Evolutionary conservation across 23 red algal genomes (phyloP), one percentile per base, ranked within the genome.

Genomic region (Cyanidiococcus yangmingshanensis): DNA sequence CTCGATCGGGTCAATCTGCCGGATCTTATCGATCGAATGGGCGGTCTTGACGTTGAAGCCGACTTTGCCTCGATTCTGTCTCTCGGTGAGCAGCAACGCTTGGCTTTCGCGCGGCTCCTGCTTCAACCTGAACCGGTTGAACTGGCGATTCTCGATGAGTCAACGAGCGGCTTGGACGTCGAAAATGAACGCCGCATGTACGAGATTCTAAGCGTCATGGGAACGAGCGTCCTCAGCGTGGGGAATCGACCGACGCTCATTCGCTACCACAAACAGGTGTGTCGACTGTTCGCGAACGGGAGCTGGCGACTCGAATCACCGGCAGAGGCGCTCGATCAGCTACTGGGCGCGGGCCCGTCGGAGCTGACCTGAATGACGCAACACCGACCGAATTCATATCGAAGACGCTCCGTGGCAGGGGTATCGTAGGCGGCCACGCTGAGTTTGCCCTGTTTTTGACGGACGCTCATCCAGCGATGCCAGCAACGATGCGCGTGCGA

Each of bases 51-150:
- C 25, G 81, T 82, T 16, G 39, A 40, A n/a, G 77, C 85, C 40
- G 90, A 95, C 38, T 75, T 95, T 2, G 79, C 80, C 1, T 54
- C 58, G 26, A 80, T 85, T 25, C 75, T 98, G 39, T 89, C 85
- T 68, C 74, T 98, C 34, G 94, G 94, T 35, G 94, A 98, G 85
- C 94, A 98, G 79, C 94, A 98, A 76, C 84, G 94, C 3, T 74
- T 98, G 21, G 94, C 88, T 12, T 98, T 98, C 59, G 89, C 88
- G 63, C 74, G 94, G 16, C 58, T 98, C 34, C 2, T 91, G 12
- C 85, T 89, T 39, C 75, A 71, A 30, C 63, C 75, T 24, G 82
- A 76, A 29, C 90, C 78, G 26, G 32, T 71, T 2, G 18, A 79
- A 16, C 31, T 95, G 15, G 90, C 85, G 27, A 59, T 88, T 21